A percentile compares a stretch with the other conserved stretches of the same genome.
Conservation (phyloP, 176 grass and related monocot genomes). For the Neostapfia colusana region DNA sequence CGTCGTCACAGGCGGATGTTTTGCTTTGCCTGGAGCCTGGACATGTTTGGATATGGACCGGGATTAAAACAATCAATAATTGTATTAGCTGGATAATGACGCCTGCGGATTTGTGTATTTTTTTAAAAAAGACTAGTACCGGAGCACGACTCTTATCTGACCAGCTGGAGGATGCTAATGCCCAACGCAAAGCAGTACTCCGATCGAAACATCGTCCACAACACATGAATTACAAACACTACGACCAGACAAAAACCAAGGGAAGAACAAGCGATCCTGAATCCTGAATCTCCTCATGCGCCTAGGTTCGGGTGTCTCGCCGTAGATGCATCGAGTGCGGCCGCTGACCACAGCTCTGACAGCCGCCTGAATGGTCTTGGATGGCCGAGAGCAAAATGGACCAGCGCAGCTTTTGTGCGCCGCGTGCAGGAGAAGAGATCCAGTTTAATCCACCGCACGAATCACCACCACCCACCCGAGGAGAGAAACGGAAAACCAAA, state of each 20-base stretch:
- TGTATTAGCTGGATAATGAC: no score
- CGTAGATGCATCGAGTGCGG: slow-evolving; percentile 9
- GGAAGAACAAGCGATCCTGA: background rate
- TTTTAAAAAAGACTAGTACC: no score
- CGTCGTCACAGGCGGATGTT: no score
- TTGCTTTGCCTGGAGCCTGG: no score
- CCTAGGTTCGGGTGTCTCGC: background rate
- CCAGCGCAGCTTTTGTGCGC: slow-evolving; percentile 31
- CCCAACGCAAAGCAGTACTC: background rate
- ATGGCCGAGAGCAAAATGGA: slow-evolving; percentile 8
- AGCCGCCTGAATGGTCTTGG: slow-evolving; percentile 2
- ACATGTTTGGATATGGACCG: no score
- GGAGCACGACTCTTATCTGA: no score
- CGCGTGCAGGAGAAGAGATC: background rate
- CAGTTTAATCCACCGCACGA: background rate
- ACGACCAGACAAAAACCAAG: background rate
- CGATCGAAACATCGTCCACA: background rate
- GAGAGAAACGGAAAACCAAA: background rate
- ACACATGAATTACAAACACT: background rate
- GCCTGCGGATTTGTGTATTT: no score
- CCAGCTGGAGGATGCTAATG: no score
- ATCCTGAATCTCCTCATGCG: background rate
- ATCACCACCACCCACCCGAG: background rate
- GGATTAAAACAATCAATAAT: no score
- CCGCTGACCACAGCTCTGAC: slow-evolving; percentile 10